Evolutionary conservation across 148 eudicot species (phyloP).

Genomic region (Salicornia ramosissima): DNA sequence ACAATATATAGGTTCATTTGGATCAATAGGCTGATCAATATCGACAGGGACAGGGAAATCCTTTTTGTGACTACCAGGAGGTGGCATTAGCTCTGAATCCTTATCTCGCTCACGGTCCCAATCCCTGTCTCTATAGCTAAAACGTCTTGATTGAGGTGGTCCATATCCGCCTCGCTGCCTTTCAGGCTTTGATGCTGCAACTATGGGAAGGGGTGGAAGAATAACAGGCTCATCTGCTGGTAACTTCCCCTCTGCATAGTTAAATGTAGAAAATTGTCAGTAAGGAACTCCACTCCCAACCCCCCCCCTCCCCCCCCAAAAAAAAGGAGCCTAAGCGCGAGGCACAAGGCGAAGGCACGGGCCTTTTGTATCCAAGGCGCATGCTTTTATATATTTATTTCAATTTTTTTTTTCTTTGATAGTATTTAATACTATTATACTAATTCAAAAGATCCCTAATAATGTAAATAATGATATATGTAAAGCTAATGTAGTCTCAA

Average conservation of each 20-base stretch:
- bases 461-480: too few relatives aligned
- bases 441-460: too few relatives aligned
- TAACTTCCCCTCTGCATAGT: slow-evolving; percentile 82
- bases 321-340: not conserved
- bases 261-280: slow-evolving; percentile 5
- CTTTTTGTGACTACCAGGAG: slow-evolving; percentile 86
- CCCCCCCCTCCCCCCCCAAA: not conserved
- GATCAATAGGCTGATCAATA: slow-evolving; percentile 89
- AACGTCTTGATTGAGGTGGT: slow-evolving; percentile 68
- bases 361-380: too few relatives aligned
- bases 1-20: slow-evolving; percentile 95
- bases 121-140: slow-evolving; percentile 76
- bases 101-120: slow-evolving; percentile 90
- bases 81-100: slow-evolving; percentile 99
- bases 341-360: too few relatives aligned
- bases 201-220: slow-evolving; percentile 80
- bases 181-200: slow-evolving; percentile 56
- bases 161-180: slow-evolving; percentile 54
- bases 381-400: too few relatives aligned
- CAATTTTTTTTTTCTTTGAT: too few relatives aligned
- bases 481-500: too few relatives aligned
- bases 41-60: slow-evolving; percentile 73
- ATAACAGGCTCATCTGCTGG: slow-evolving; percentile 77
- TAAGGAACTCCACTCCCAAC: slow-evolving; percentile 10
- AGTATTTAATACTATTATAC: too few relatives aligned